Evolutionary conservation across 176 grass and related monocot genomes (phyloP), one percentile per base, ranked within the genome.

Genomic region (Luzula sylvatica): DNA sequence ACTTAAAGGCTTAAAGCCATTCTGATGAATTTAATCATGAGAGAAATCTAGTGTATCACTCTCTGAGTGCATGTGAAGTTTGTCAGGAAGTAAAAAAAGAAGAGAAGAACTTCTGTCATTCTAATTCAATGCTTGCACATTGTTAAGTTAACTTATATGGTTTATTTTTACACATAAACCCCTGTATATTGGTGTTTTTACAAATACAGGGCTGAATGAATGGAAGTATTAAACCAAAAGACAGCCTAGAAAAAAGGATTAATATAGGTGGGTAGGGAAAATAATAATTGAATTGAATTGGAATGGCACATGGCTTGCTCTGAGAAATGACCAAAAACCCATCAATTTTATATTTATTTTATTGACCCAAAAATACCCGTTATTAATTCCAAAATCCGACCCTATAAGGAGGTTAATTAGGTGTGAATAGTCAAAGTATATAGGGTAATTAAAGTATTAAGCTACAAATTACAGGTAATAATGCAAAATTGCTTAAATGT

Each of bases 211-310:
- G 9, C 7, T 35, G 30, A 2, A 4, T 18, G 25, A 44, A 26
- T 46, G 23, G 20, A 48, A 40, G 23, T 21, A 46, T 15, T 29
- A 64, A 11, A 35, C 30, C 9, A 35, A 35, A 41, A 22, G 35
- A 58, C 57, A 46, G 40, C 38, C 40, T 16, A 61, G 18, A 43
- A 11, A 25, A 11, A 25, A 8, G 42, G 47, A 28, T 42, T 42
- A 64, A 64, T 32, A 42, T 64, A 49, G 42, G 25, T 64, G 60
- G 30, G 30, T 4, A 1, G 30, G 9, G 5, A 35, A 42, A 20
- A 13, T 64, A 64, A 64, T 64, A 50, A 50, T 64, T 64, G 60
- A 49, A 42, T 46, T 62, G 19, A 64, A 64, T 14, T 64, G 59
- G 38, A 8, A 19, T 14, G 9, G 42, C 59, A 64, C 59, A 64